phyloP scores from a whole-genome alignment of 2,329 filamentous ascomycete species.

The Epichloe hybrida region DNA sequence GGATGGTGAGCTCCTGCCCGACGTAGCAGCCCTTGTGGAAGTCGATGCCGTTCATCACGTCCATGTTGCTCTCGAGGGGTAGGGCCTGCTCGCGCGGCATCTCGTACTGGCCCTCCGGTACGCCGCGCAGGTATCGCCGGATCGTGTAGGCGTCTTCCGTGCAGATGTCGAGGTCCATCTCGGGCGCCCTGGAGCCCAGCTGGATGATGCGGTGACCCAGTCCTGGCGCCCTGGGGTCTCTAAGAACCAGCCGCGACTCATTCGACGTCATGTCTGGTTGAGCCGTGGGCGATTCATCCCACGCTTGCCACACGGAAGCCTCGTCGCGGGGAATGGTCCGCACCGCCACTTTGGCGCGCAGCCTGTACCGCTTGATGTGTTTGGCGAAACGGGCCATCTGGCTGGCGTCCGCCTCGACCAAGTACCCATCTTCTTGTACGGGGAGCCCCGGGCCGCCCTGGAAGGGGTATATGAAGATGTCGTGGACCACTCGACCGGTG shows the following conservation, averaged over 20 bases:
- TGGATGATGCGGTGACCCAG: slow-evolving; percentile 39
- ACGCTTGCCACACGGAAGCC: slow-evolving; percentile 57
- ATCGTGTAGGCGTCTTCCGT: slow-evolving; percentile 53
- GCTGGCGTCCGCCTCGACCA: slow-evolving; percentile 70
- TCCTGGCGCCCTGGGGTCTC: slow-evolving; percentile 40
- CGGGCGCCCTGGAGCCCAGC: slow-evolving; percentile 16
- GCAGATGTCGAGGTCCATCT: slow-evolving; percentile 31
- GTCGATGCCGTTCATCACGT: slow-evolving; percentile 73
- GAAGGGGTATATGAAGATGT: slow-evolving; percentile 77
- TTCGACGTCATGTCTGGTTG: neutral
- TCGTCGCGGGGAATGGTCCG: slow-evolving; percentile 52
- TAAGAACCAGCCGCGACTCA: slow-evolving; percentile 22
- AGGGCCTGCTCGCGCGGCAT: slow-evolving; percentile 58
- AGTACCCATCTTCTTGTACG: slow-evolving; percentile 27
- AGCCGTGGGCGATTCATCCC: slow-evolving; percentile 39
- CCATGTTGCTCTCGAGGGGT: slow-evolving; percentile 81
- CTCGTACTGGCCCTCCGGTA: slow-evolving; percentile 76
- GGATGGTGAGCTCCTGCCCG: slow-evolving; percentile 90
- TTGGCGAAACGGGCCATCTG: slow-evolving; percentile 49
- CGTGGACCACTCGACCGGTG: slow-evolving; percentile 69
- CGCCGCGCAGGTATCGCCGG: slow-evolving; percentile 63
- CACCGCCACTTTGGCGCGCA: slow-evolving; percentile 66
- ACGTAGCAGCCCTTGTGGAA: slow-evolving; percentile 96
- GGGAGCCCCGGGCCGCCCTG: slow-evolving; percentile 12
- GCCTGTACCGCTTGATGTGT: slow-evolving; percentile 74